Evolutionary conservation across 2,329 filamentous ascomycete species (phyloP), one percentile per base, ranked within the genome.

Genomic region (Achaetomium macrosporum): DNA sequence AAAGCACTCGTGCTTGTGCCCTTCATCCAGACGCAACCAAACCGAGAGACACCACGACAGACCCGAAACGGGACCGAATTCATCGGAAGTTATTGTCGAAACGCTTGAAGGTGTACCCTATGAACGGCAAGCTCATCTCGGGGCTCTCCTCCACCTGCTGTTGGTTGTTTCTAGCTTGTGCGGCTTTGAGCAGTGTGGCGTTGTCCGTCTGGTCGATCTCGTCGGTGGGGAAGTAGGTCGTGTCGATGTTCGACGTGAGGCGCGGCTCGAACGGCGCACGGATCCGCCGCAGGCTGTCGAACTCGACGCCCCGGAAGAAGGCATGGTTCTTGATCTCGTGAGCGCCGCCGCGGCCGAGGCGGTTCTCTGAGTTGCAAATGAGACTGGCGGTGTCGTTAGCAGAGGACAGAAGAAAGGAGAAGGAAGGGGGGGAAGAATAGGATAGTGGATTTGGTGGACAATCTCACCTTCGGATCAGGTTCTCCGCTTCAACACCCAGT

Each of bases 141-240:
- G 91, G 90, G 59, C 90, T 85, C 68, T 95, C 88, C 62, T 92
- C 88, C 10, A 79, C 76, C 58, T 70, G 70, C 51, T 54, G 55
- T n/a, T 62, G 53, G 37, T 66, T 67, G 47, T 83, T 82, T 64
- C 84, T 79, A 58, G 86, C 80, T 46, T 88, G 89, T 70, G 95
- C 88, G 17, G 88, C 88, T 68, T 90, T 88, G 65, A 96, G 81
- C 60, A 88, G 80, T 20, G 90, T 93, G 51, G 88, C 90, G 59
- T 90, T 96, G 69, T 96, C 91, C 51, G 90, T 92, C 75, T 97
- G 92, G 64, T 95, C 90, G 66, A 99, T 96, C 71, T 99, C 93
- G 67, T 99, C 93, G 48, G 90, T 96, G 10, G 93, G 93, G 83
- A 99, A 99, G 77, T 99, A 97, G 43, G 91, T 92, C 17, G 93